Percentiles rank a stretch among this genome's conserved stretches.
These are phyloP conservation scores for Nannochloris sp. DNA, from an alignment of 139 green algal genomes.

Conservation along the genomic window DNA sequence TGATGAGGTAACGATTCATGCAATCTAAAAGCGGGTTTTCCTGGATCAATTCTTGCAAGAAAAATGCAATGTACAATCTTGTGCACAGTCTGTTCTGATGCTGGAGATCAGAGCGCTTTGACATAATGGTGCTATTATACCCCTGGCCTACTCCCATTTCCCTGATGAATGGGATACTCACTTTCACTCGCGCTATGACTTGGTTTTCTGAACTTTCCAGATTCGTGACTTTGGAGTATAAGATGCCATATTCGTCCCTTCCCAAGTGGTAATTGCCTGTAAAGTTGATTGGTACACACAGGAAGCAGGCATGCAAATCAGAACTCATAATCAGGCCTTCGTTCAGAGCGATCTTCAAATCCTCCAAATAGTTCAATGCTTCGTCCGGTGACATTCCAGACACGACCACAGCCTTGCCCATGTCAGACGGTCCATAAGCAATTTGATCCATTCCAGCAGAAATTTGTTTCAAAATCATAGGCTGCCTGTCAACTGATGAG, in stretches of 20 bases:
- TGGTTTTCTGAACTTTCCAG: no score
- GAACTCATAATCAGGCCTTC: slow-evolving; percentile 52
- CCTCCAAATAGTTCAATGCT: slow-evolving; percentile 33
- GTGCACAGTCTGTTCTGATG: slow-evolving; percentile 10
- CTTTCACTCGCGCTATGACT: no score
- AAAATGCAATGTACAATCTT: slow-evolving; percentile 15
- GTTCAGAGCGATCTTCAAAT: slow-evolving; percentile 46
- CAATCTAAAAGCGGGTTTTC: slow-evolving; percentile 37
- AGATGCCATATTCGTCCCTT: no score
- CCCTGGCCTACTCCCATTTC: no score
- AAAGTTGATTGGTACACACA: slow-evolving; percentile 55
- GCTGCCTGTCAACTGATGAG: no score
- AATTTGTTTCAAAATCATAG: neutral
- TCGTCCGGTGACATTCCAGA: slow-evolving; percentile 47
- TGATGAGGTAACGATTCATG: slow-evolving; percentile 9
- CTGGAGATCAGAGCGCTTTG: neutral
- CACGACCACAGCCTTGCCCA: slow-evolving; percentile 52
- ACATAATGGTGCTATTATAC: no score
- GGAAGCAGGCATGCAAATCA: slow-evolving; percentile 79
- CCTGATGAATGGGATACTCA: no score
- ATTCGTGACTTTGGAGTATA: no score
- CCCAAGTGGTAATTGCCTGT: no score
- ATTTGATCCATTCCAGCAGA: slow-evolving; percentile 11
- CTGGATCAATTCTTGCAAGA: neutral
- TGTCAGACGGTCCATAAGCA: slow-evolving; percentile 36